Evolutionary conservation across 106 monocot species (phyloP).

Genomic region (Triglochin maritima): DNA sequence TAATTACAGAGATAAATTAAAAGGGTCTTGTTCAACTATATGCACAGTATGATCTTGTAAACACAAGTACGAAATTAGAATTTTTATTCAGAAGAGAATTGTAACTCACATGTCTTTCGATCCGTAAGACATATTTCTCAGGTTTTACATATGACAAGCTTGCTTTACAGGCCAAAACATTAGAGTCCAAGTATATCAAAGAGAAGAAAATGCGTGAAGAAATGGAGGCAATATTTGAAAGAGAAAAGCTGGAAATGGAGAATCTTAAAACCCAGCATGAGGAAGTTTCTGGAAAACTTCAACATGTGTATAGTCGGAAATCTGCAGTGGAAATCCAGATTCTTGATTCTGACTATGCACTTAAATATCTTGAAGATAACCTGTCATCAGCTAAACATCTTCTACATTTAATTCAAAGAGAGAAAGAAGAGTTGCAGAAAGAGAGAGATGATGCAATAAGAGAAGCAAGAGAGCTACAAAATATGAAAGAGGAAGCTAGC

Average conservation of each 20-base stretch:
- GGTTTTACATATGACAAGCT: not conserved
- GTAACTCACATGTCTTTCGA: too few relatives aligned
- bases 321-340: slow-evolving; percentile 17
- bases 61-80: not conserved
- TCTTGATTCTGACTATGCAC: slow-evolving; percentile 3
- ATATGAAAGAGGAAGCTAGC: slow-evolving; percentile 8
- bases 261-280: slow-evolving; percentile 15
- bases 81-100: not conserved
- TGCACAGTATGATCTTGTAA: not conserved
- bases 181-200: slow-evolving; percentile 15
- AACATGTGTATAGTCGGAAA: slow-evolving; percentile 17
- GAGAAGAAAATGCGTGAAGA: slow-evolving; percentile 27
- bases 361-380: slow-evolving; percentile 34
- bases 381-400: slow-evolving; percentile 12
- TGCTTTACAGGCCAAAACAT: slow-evolving; percentile 21
- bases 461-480: slow-evolving; percentile 26
- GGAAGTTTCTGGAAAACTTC: slow-evolving; percentile 18
- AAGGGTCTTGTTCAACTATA: not conserved
- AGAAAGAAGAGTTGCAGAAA: slow-evolving; percentile 22
- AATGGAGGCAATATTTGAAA: slow-evolving; percentile 18
- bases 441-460: slow-evolving; percentile 32
- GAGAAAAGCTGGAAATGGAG: slow-evolving; percentile 21
- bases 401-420: slow-evolving; percentile 16
- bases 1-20: not conserved
- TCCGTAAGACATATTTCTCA: too few relatives aligned